Base-by-base conservation (phyloP, 73 alveolate species). In the Paramecium sexaurelia region DNA sequence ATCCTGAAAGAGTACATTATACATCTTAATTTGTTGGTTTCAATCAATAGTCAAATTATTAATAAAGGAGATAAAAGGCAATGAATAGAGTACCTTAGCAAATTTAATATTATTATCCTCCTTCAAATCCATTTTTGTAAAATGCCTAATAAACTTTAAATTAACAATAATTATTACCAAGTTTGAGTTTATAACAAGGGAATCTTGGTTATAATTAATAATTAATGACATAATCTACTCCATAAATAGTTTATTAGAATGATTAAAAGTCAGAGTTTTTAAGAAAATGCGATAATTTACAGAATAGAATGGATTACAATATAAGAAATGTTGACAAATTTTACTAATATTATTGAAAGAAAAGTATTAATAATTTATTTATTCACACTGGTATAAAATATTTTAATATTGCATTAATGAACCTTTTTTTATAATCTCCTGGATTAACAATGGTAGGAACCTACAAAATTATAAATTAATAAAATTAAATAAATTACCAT, bases 371-470 rank as follows among this genome's bases (percentile, higher is more conserved):
- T 33, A n/a, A 29, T 66, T 3, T 1, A 66, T 51, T 19, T 45
- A 45, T 29, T 73, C 87, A 73, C 32, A 73, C 87, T 15, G 61
- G 61, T 37, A 78, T 78, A 78, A 78, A 78, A 78, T 78, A 78
- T 43, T 78, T 78, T 40, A 1, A 17, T 26, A 78, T 78, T 45
- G 73, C 90, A 22, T 17, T 40, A 15, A 78, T 40, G 27, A 78
- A 78, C 55, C 90, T 78, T 11, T 78, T 40, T 45, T 78, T 78
- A 26, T 78, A 78, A 78, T 78, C 90, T 15, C 29, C 41, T 8
- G 90, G 90, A 78, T 78, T 78, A 9, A 78, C 75, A 41, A 78
- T 78, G 7, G 86, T 78, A 0, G 90, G 90, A 8, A 27, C 87
- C 87, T 61, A 8, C 19, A 56, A 22, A 24, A n/a, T n/a, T 29